These are phyloP conservation scores for Coleophoma cylindrospora DNA, from an alignment of 2,329 filamentous ascomycete genomes.

Conservation along the genomic window DNA sequence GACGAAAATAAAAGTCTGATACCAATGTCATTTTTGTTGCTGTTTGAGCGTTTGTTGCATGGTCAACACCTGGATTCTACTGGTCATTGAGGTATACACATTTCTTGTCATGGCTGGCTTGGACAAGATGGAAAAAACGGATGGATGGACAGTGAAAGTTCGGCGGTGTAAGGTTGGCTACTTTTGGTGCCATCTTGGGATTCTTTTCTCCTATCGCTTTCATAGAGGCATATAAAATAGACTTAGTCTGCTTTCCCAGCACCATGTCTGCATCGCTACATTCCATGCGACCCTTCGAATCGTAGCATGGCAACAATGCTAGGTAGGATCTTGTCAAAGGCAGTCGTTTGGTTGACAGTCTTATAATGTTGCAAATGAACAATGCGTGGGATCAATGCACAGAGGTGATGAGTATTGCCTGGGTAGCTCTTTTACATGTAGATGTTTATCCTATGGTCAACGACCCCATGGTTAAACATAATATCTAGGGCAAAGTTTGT, in stretches of 20 bases:
- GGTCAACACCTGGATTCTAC: background rate
- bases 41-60: slow-evolving; percentile 1
- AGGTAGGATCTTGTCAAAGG: too few relatives aligned
- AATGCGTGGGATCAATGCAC: too few relatives aligned
- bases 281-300: too few relatives aligned
- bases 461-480: too few relatives aligned
- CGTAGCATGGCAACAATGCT: too few relatives aligned
- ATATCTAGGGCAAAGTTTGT: too few relatives aligned
- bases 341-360: too few relatives aligned
- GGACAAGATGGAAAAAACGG: background rate
- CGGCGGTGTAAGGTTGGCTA: background rate
- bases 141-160: background rate
- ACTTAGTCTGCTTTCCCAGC: background rate
- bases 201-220: background rate
- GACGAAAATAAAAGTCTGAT: background rate
- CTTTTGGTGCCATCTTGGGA: background rate
- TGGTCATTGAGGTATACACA: background rate
- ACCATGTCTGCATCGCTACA: too few relatives aligned
- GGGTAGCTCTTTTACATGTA: too few relatives aligned
- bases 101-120: background rate
- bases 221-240: background rate
- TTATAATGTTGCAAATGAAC: too few relatives aligned
- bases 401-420: too few relatives aligned
- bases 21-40: background rate
- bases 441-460: too few relatives aligned